Base-by-base conservation (phyloP, 108 stramenopile genomes). In the Fistulifera solaris region DNA sequence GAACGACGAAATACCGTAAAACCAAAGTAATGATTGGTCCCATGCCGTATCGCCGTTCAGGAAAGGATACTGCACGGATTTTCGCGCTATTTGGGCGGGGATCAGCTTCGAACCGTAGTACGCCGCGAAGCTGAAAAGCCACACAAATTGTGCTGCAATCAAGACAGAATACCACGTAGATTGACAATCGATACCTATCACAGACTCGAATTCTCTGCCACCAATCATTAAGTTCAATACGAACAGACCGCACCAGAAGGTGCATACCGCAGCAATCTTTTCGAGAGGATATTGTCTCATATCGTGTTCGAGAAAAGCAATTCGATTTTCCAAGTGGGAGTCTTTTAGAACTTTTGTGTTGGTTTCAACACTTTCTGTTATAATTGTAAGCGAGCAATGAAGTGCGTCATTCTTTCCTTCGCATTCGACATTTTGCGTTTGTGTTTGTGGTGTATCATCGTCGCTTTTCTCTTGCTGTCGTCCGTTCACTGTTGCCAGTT, bases 181-280 rank as follows among this genome's bases (percentile, higher is more conserved):
- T n/a, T 71, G 41, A 46, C 84, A 85, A 27, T 66, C 64, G n/a
- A 80, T 75, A 1, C 79, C 79, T 68, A 80, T 58, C 14, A 78
- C 40, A 16, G 72, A 71, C 17, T 76, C 72, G 15, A 80, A 78
- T 21, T 79, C 83, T 61, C 80, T 80, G 15, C 83, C 83, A n/a
- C 79, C 83, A 48, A 78, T 75, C 26, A 80, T 28, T 27, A 80
- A 71, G 0, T 71, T 76, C 40, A 85, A 58, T 40, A 80, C 40
- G 27, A 71, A 54, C 25, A 85, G 77, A 24, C 76, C 79, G 10
- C 66, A 42, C 79, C 79, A 80, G 1, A 80, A 51, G 0, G 80
- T 27, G 35, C 61, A 8, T 4, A 85, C 58, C 17, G 49, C 67
- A 11, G 64, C 8, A 40, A 85, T 52, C 54, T 85, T 85, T 25